These are phyloP conservation scores for Penicillium crystallinum DNA, from an alignment of 495 filamentous ascomycete genomes.

Conservation along the genomic window DNA sequence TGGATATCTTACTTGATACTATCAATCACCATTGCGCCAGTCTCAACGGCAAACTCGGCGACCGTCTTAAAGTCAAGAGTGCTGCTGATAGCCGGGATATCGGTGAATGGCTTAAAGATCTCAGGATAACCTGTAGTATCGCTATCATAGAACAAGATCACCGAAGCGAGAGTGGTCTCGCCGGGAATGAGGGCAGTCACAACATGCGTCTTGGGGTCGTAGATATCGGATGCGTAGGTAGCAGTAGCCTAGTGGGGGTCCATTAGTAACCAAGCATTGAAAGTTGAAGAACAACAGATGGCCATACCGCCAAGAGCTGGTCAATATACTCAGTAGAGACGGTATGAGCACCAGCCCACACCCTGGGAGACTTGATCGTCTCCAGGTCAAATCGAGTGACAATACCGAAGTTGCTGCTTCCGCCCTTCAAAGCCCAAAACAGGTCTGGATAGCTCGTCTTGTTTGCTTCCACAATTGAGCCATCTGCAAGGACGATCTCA, in stretches of 20 bases:
- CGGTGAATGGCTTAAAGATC: constrained; percentile 33
- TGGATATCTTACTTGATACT: constrained; percentile 27
- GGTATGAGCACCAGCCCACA: constrained; percentile 41
- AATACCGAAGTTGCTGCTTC: constrained; percentile 51
- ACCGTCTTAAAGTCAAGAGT: constrained; percentile 33
- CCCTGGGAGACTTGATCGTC: constrained; percentile 43
- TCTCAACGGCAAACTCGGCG: constrained; percentile 27
- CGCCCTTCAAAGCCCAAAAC: constrained; percentile 55
- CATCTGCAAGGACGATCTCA: constrained; percentile 58
- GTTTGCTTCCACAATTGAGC: constrained; percentile 50
- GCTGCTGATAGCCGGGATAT: constrained; percentile 29
- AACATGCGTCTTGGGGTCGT: constrained; percentile 30
- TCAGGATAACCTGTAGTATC: constrained; percentile 25
- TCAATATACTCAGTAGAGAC: constrained; percentile 26
- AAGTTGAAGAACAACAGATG: neutral
- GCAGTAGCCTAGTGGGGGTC: constrained; percentile 21
- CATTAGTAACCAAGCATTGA: neutral
- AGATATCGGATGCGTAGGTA: constrained; percentile 27
- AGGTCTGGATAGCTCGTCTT: constrained; percentile 49
- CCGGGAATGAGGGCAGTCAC: constrained; percentile 30
- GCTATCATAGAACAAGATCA: constrained; percentile 38
- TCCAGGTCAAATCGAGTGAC: constrained; percentile 47
- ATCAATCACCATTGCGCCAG: constrained; percentile 20
- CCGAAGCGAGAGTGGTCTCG: constrained; percentile 24
- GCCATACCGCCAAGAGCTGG: constrained; percentile 24